Evolutionary conservation across 2,329 filamentous ascomycete genomes (phyloP), one percentile per base, ranked within the genome.

Genomic region (Ascochyta fabae): DNA sequence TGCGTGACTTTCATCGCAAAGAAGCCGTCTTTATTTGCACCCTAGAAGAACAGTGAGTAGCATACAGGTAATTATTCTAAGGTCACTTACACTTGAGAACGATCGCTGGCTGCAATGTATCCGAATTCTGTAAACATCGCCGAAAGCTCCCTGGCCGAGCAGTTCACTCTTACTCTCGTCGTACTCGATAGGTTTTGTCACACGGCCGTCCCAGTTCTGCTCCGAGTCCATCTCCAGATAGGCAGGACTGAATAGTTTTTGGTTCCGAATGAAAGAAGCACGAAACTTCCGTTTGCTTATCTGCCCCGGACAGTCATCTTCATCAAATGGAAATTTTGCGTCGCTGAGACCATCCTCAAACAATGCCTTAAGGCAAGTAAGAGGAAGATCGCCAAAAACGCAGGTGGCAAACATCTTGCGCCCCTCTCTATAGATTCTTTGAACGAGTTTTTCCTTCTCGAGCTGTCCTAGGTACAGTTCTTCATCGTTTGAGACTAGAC

Each of bases 1-100:
- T 16, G 35, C 3, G 46, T 55, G 1, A 55, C 46, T 9, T 55
- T 55, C 52, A 55, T 49, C 4, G 52, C 52, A 5, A 55, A 55
- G 0, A 2, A 2, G 6, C 16, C 45, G 1, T 45, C 3, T 10
- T 8, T 29, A 4, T 24, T 16, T 2, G 26, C 23, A 0, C 33
- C 45, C 52, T 55, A 36, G 34, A 3, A 36, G 15, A 36, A 36
- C 29, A 10, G 13, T 36, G 6, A 36, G 15, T 19, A 15, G 34
- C 34, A 15, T 19, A 36, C 6, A 19, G 15, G 3, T 16, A 6
- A 16, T 4, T 15, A 36, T 8, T 4, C 5, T 19, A 19, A 19
- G 6, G 13, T 10, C 7, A 48, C 50, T 2, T 38, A 53, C 50
- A 16, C 39, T 33, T 12, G 27, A 6, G 33, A 55, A 49, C 1